Percentiles rank a stretch among this genome's conserved stretches.
phyloP scores from a whole-genome alignment of 805 yeast genomes.

The Danielia reshetovae region DNA sequence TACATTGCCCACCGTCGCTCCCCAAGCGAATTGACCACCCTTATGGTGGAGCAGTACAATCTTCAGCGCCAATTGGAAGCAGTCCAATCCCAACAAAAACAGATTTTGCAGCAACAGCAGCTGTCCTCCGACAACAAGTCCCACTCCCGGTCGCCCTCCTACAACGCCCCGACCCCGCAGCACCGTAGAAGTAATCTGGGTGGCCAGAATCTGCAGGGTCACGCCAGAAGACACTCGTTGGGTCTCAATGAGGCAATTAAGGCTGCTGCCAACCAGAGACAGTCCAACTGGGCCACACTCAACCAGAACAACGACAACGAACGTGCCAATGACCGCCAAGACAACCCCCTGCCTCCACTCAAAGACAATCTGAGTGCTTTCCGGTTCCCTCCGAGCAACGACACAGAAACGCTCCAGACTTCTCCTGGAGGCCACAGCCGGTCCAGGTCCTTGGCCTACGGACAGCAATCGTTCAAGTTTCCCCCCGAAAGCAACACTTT shows the following conservation, averaged over 20 bases:
- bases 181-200: conserved; percentile 34
- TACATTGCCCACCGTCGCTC: conserved; percentile 97
- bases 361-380: conserved; percentile 32
- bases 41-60: conserved; percentile 86
- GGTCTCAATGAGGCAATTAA: conserved; percentile 90
- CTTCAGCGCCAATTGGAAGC: conserved; percentile 89
- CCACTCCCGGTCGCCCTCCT: conserved; percentile 34
- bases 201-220: conserved; percentile 51
- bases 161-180: conserved; percentile 9
- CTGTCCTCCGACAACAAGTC: conserved; percentile 26
- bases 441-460: conserved; percentile 40
- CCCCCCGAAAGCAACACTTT: conserved; percentile 43
- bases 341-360: conserved; percentile 21
- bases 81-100: conserved; percentile 91
- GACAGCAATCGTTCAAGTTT: conserved; percentile 54
- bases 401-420: conserved; percentile 16
- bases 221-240: conserved; percentile 84
- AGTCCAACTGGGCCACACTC: conserved; percentile 33
- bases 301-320: conserved; percentile 1
- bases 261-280: conserved; percentile 91
- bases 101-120: conserved; percentile 68
- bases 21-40: conserved; percentile 89
- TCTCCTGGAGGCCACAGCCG: conserved; percentile 25
- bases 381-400: conserved; percentile 52
- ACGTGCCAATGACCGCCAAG: conserved; percentile 5